A percentile compares a stretch with the other conserved stretches of the same genome.
phyloP scores from a whole-genome alignment of 2,329 filamentous ascomycete genomes.

The Raffaelea ambrosiae region DNA sequence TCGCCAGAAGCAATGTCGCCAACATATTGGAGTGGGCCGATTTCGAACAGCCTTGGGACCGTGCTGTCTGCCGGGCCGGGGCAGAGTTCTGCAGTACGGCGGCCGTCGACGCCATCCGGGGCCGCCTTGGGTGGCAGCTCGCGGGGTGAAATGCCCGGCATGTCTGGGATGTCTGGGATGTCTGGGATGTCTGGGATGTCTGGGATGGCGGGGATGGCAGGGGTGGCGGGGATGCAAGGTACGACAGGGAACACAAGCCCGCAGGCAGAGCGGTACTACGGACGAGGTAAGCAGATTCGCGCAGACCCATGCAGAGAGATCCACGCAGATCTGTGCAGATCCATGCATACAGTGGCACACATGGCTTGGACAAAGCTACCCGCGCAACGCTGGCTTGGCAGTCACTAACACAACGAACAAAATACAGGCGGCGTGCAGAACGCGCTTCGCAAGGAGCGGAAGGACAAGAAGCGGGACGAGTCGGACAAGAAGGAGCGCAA shows the following conservation, averaged over 20 bases:
- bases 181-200: too few relatives aligned
- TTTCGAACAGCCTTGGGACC: slow-evolving; percentile 19
- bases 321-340: slow-evolving; percentile 10
- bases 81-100: slow-evolving; percentile 15
- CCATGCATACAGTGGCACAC: too few relatives aligned
- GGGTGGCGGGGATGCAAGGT: slow-evolving; percentile 7
- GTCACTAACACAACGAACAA: too few relatives aligned
- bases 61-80: slow-evolving; percentile 12
- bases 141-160: too few relatives aligned
- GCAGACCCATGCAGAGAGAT: slow-evolving; percentile 8
- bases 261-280: slow-evolving; percentile 29
- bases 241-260: slow-evolving; percentile 27
- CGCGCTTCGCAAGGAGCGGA: slow-evolving; percentile 38
- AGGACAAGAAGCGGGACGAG: slow-evolving; percentile 38
- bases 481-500: slow-evolving; percentile 36
- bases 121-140: not conserved
- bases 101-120: slow-evolving; percentile 28
- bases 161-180: too few relatives aligned
- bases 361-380: not conserved
- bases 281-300: slow-evolving; percentile 38
- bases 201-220: too few relatives aligned
- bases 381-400: too few relatives aligned
- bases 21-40: slow-evolving; percentile 21
- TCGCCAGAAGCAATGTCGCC: slow-evolving; percentile 30
- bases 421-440: slow-evolving; percentile 38